Evolutionary conservation across 1,284 basidiomycete genomes (phyloP).

Genomic region (Trametes sp.): DNA sequence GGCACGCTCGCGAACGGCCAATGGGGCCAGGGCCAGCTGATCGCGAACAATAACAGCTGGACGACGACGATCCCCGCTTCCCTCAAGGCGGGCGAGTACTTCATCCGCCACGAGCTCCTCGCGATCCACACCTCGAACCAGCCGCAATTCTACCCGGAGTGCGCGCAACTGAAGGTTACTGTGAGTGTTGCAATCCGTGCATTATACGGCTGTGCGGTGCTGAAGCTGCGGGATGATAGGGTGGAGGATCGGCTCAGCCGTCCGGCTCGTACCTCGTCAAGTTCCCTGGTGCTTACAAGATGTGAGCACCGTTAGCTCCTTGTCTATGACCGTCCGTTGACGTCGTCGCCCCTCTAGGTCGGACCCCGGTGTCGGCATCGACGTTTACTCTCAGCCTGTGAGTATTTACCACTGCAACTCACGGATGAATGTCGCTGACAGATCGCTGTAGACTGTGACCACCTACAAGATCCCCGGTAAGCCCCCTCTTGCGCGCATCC

Average conservation of each 20-base stretch:
- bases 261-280: conserved; percentile 43
- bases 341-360: conserved; percentile 27
- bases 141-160: conserved; percentile 51
- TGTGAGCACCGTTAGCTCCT: conserved; percentile 15
- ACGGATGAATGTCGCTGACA: not conserved
- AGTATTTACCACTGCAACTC: not conserved
- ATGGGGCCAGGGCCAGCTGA: conserved; percentile 47
- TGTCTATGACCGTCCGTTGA: not conserved
- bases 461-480: conserved; percentile 47
- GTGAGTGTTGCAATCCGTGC: conserved; percentile 29
- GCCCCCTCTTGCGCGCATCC: not conserved
- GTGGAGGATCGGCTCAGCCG: conserved; percentile 42
- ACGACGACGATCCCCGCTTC: conserved; percentile 47
- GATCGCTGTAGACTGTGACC: conserved; percentile 31
- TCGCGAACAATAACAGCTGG: conserved; percentile 46
- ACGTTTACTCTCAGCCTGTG: conserved; percentile 43
- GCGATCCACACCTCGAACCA: conserved; percentile 45
- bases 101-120: conserved; percentile 48
- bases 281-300: conserved; percentile 48
- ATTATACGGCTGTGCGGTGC: too few species aligned
- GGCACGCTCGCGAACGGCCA: conserved; percentile 43
- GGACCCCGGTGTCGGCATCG: conserved; percentile 46
- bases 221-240: conserved; percentile 11
- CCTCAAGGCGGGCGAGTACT: conserved; percentile 46
- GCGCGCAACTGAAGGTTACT: conserved; percentile 47